A percentile compares a stretch with the other conserved stretches of the same genome.
phyloP scores from a whole-genome alignment of 768 basidiomycete genomes.

The Pleurotus platypus region DNA sequence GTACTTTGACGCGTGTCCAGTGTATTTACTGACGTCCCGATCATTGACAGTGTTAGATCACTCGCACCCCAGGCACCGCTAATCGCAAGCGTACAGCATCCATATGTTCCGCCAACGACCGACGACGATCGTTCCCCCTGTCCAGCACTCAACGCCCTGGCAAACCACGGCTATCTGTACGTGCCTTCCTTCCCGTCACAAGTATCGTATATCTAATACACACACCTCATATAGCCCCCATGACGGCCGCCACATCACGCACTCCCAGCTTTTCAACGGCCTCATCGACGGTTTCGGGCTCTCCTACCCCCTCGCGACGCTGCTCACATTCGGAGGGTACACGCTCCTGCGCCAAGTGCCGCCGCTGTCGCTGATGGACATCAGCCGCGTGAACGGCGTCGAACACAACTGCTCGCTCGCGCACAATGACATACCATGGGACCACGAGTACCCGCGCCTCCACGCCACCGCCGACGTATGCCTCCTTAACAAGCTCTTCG shows the following conservation, averaged over 20 bases:
- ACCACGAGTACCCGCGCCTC: slow-evolving; percentile 26
- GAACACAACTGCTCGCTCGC: slow-evolving; percentile 36
- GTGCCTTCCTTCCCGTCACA: not conserved
- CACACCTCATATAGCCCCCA: slow-evolving; percentile 22
- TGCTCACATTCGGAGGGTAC: slow-evolving; percentile 23
- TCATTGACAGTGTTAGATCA: not conserved
- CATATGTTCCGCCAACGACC: not conserved
- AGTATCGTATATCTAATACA: not conserved
- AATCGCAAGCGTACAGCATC: not conserved
- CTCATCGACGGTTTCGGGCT: slow-evolving; percentile 26
- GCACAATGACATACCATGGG: slow-evolving; percentile 23
- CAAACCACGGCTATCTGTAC: slow-evolving; percentile 34
- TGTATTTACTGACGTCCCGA: too few relatives aligned
- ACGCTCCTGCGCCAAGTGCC: slow-evolving; percentile 23
- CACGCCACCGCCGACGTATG: slow-evolving; percentile 10
- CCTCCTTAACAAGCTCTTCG: slow-evolving; percentile 12
- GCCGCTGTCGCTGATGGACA: slow-evolving; percentile 15
- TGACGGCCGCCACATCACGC: slow-evolving; percentile 24
- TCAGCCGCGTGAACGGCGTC: slow-evolving; percentile 29
- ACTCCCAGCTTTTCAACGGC: slow-evolving; percentile 17
- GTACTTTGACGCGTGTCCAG: too few relatives aligned
- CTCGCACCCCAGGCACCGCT: not conserved
- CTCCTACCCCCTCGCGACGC: slow-evolving; percentile 21
- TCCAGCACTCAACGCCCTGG: slow-evolving; percentile 48
- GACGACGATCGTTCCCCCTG: slow-evolving; percentile 42